Evolutionary conservation across 345 rosid species (phyloP), one percentile per base, ranked within the genome.

Genomic region (Aethionema arabicum): DNA sequence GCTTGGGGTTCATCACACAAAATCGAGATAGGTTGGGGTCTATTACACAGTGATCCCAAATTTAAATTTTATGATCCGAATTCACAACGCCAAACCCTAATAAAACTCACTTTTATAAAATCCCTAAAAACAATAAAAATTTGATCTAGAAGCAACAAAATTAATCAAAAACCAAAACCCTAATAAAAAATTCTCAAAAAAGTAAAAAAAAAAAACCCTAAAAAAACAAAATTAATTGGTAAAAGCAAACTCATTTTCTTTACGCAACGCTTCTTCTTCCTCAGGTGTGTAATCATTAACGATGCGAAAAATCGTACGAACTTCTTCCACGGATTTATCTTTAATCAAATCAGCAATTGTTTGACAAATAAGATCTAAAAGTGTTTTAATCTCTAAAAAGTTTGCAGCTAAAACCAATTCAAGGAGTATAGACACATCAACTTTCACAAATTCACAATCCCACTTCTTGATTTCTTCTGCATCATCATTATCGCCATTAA

Each of bases 361-460:
- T 29, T 62, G 48, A 4, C 56, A 49, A 27, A 11, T 10, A 5
- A 62, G 56, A 50, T 50, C 56, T n/a, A 49, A 7, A 48, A 62
- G 57, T 0, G 2, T 3, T 13, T 49, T 8, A 2, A 62, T 29
- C 13, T 48, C 30, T 9, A 62, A 37, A 29, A 8, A 63, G 11
- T 51, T 40, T 31, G 59, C 40, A 13, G 59, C 59, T 6, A 29
- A 0, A 6, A 14, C 13, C 3, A 62, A 32, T 32, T 50, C 0
- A 12, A n/a, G 33, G 9, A 46, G 7, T 21, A 13, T 8, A 32
- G 32, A 35, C 47, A 40, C 1, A 12, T 61, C 56, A 0, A 38
- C 13, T 8, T 3, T 27, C 13, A 9, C 14, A 29, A 49, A 49
- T 2, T 49, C 30, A 5, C 7, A 4, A 7, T 61, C 48, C 31